Evolutionary conservation across 2,329 filamentous ascomycete species (phyloP).

Genomic region (Aspergillus brunneoviolaceus): DNA sequence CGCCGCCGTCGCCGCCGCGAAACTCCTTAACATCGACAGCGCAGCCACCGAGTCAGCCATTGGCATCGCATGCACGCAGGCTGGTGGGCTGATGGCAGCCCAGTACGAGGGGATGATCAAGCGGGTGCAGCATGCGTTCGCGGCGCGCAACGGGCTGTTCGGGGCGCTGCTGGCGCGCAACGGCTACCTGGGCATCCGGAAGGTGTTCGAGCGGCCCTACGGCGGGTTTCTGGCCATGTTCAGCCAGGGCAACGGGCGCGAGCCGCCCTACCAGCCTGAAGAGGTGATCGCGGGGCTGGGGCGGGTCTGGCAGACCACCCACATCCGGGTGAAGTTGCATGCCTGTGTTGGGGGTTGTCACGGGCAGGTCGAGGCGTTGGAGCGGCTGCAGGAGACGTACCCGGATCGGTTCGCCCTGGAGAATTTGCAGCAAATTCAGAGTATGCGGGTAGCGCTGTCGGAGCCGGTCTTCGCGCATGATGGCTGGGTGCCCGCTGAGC

Average conservation of each 20-base stretch:
- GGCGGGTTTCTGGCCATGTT: slow-evolving; percentile 47
- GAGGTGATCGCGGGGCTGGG: slow-evolving; percentile 1
- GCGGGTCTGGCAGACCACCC: not conserved
- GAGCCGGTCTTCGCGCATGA: slow-evolving; percentile 3
- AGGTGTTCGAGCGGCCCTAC: slow-evolving; percentile 43
- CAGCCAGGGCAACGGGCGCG: slow-evolving; percentile 28
- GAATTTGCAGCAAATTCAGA: not conserved
- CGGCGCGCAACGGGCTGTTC: slow-evolving; percentile 46
- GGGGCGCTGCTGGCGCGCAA: slow-evolving; percentile 39
- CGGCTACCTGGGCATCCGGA: slow-evolving; percentile 46
- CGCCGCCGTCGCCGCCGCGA: slow-evolving; percentile 31
- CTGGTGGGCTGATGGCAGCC: slow-evolving; percentile 43
- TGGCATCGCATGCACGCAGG: slow-evolving; percentile 44
- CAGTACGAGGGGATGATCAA: slow-evolving; percentile 48
- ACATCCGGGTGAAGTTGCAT: slow-evolving; percentile 8
- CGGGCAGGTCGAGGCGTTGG: slow-evolving; percentile 1
- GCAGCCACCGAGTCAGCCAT: slow-evolving; percentile 35
- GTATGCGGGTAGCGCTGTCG: slow-evolving; percentile 1
- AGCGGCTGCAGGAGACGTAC: slow-evolving; percentile 1
- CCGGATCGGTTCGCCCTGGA: not conserved
- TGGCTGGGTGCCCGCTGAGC: slow-evolving; percentile 17
- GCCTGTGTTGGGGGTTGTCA: slow-evolving; percentile 4
- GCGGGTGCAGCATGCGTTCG: slow-evolving; percentile 50
- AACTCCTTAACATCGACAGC: slow-evolving; percentile 30
- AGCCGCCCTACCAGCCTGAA: slow-evolving; percentile 27